phyloP scores from a whole-genome alignment of 306 rosid species.

The Cicer arietinum region DNA sequence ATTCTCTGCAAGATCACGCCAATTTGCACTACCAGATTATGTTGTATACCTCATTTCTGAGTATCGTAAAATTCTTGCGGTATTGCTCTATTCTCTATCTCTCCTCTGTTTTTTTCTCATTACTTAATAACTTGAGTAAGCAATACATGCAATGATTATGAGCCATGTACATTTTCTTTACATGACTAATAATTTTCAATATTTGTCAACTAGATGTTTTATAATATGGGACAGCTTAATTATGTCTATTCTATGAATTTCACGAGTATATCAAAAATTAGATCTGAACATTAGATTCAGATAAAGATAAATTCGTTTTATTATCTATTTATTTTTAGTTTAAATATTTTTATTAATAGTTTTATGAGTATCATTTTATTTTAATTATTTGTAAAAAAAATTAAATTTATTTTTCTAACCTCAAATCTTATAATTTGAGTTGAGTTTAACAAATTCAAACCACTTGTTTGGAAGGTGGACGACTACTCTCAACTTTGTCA shows the following conservation, averaged over 20 bases:
- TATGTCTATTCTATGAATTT: not conserved
- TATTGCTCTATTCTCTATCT: constrained; percentile 34
- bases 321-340: not conserved
- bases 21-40: constrained; percentile 71
- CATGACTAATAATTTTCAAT: not conserved
- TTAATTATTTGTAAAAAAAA: not conserved
- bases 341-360: not conserved
- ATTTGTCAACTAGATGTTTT: not conserved
- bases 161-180: not conserved
- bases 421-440: no score
- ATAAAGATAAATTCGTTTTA: no score
- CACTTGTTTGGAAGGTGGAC: no score
- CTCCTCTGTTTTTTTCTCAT: not conserved
- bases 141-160: not conserved
- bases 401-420: no score
- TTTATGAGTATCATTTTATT: not conserved
- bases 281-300: no score
- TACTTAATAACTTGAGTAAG: not conserved
- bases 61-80: constrained; percentile 73
- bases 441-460: no score
- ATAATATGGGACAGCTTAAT: not conserved
- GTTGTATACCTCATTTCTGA: constrained; percentile 76
- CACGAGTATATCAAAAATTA: not conserved
- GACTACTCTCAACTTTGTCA: no score
- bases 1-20: constrained; percentile 86